Evolutionary conservation across 352 stramenopile genomes (phyloP), one percentile per base, ranked within the genome.

Genomic region (Globisporangium okanoganense): DNA sequence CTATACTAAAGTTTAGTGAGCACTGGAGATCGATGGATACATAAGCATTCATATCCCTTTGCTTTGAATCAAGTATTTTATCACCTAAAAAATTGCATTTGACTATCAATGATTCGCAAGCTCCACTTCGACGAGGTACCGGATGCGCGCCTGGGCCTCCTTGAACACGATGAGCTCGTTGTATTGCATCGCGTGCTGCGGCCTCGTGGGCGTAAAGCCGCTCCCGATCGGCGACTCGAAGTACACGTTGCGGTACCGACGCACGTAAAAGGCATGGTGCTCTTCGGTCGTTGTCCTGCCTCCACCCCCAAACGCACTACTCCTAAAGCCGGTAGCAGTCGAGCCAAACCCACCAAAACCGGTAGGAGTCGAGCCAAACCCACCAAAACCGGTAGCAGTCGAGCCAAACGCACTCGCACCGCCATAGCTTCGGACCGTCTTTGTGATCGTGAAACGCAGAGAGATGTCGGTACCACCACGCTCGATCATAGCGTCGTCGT

Each of bases 151-250:
- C 47, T 90, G 84, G 7, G 68, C 69, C 59, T 90, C 78, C 43
- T 94, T 75, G 77, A 87, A 90, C 60, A 94, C 84, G 36, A 92
- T 84, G 10, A 84, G 67, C 54, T 94, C 84, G 18, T 82, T 78
- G 67, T 89, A 79, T 18, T 75, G 35, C 5, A 44, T 62, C n/a
- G 72, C 43, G 3, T 57, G 10, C 3, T 13, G 14, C 2, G 35
- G 27, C 27, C 50, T 48, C 8, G 31, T 10, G 8, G 57, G 27
- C 22, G 9, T 56, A 44, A 56, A 56, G 5, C 13, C 31, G 2
- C 44, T 58, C 24, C 45, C 31, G 20, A 60, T 36, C n/a, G 22
- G 40, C 7, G 29, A 35, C 14, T 50, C 40, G 31, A 48, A 61
- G 33, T 35, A 33, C 33, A 58, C 13, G 14, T 48, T 58, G 29